Evolutionary conservation across 139 green algal genomes (phyloP).

Genomic region (Micractinium conductrix): DNA sequence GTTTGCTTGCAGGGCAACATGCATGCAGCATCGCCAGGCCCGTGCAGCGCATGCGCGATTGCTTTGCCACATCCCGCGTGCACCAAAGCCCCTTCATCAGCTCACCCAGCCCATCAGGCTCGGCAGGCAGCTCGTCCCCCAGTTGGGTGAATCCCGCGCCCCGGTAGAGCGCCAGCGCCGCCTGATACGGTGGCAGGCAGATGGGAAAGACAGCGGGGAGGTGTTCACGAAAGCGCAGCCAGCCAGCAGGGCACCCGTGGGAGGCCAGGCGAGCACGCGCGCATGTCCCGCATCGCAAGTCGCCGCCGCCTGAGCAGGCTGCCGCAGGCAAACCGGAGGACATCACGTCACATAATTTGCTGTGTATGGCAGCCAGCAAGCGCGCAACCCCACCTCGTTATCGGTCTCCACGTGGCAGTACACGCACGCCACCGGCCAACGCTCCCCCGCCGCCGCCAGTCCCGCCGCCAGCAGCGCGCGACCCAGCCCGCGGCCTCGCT

Average conservation of each 20-base stretch:
- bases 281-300: too few relatives aligned
- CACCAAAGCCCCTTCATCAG: not conserved
- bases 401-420: slow-evolving; percentile 25
- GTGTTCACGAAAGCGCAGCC: not conserved
- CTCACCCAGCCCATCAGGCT: not conserved
- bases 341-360: too few relatives aligned
- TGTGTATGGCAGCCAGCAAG: too few relatives aligned
- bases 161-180: slow-evolving; percentile 19
- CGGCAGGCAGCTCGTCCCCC: not conserved
- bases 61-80: too few relatives aligned
- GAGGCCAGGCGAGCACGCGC: too few relatives aligned
- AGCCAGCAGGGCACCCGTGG: too few relatives aligned
- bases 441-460: not conserved
- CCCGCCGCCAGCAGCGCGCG: not conserved
- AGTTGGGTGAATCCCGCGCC: slow-evolving; percentile 1
- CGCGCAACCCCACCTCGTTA: not conserved
- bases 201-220: not conserved
- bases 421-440: not conserved
- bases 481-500: slow-evolving; percentile 13
- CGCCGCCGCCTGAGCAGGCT: too few relatives aligned
- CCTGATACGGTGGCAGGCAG: not conserved
- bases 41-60: too few relatives aligned
- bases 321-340: too few relatives aligned
- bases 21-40: too few relatives aligned
- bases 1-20: too few relatives aligned